Percentiles rank a stretch among this genome's conserved stretches.
Evolutionary conservation across 2,329 filamentous ascomycete species (phyloP).

Genomic region (Ceratocystis albifundus): DNA sequence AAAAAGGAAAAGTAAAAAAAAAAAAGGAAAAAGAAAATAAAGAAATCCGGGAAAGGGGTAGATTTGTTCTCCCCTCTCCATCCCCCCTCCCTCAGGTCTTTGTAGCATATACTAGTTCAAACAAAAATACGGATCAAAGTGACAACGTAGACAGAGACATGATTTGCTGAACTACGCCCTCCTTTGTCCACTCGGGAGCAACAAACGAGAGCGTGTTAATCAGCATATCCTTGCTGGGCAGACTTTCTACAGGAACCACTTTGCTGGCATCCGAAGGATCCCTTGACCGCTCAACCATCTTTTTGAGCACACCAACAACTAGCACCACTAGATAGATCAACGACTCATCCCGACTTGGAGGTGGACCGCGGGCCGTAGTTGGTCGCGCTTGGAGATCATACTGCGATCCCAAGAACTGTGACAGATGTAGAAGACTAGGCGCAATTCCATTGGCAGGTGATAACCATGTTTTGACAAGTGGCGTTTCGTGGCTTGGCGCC

Average conservation of each 20-base stretch:
- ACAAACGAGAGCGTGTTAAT: constrained; percentile 56
- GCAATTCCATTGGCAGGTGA: constrained; percentile 74
- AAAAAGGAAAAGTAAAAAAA: background rate
- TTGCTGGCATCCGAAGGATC: constrained; percentile 42
- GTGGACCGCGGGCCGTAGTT: constrained; percentile 29
- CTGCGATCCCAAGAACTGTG: constrained; percentile 58
- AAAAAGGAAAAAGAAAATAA: constrained; percentile 2
- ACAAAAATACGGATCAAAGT: constrained; percentile 13
- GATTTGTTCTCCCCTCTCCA: background rate
- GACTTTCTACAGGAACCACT: constrained; percentile 46
- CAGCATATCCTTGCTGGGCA: constrained; percentile 56
- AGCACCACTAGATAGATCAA: constrained; percentile 54
- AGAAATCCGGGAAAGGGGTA: constrained; percentile 13
- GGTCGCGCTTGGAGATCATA: constrained; percentile 40
- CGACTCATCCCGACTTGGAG: constrained; percentile 38
- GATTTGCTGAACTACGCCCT: constrained; percentile 56
- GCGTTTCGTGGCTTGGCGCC: constrained; percentile 56
- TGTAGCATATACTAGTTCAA: background rate
- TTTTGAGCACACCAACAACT: constrained; percentile 55
- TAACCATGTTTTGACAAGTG: constrained; percentile 68
- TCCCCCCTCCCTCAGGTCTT: background rate
- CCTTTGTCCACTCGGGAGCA: constrained; percentile 49
- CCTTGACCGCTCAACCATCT: constrained; percentile 54
- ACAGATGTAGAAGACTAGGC: constrained; percentile 62
- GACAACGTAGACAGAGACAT: constrained; percentile 58